Evolutionary conservation across 257 asterid species (phyloP).

Genomic region (Capsicum chinense): DNA sequence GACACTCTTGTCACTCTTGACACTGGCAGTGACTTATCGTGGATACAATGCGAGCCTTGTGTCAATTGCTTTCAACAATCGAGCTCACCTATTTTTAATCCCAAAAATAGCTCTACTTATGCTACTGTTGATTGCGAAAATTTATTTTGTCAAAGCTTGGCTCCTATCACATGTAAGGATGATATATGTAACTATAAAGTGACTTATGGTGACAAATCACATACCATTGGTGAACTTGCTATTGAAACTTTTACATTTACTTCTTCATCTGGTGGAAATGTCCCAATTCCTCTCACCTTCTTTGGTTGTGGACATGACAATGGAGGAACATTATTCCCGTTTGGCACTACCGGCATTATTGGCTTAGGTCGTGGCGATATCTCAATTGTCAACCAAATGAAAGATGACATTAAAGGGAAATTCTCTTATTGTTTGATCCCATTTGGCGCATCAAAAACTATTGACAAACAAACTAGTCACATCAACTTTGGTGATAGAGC

Average conservation of each 20-base stretch:
- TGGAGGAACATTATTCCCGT: slow-evolving; percentile 29
- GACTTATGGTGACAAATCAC: slow-evolving; percentile 36
- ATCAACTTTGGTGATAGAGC: slow-evolving; percentile 45
- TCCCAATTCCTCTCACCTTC: slow-evolving; percentile 27
- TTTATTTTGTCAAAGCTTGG: too few species aligned
- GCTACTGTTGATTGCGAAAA: too few species aligned
- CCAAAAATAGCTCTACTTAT: slow-evolving; percentile 33
- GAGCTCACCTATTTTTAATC: slow-evolving; percentile 21
- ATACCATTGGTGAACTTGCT: slow-evolving; percentile 33
- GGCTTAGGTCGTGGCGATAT: slow-evolving; percentile 46
- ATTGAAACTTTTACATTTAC: slow-evolving; percentile 44
- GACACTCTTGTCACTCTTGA: slow-evolving; percentile 31
- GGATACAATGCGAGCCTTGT: slow-evolving; percentile 44
- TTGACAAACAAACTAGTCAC: slow-evolving; percentile 29
- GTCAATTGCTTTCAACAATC: slow-evolving; percentile 25
- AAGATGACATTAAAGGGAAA: slow-evolving; percentile 27
- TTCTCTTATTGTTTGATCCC: slow-evolving; percentile 52
- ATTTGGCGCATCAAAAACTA: neutral
- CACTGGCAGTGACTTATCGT: slow-evolving; percentile 37
- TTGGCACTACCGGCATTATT: slow-evolving; percentile 40
- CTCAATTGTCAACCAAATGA: slow-evolving; percentile 44
- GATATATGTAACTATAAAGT: slow-evolving; percentile 5
- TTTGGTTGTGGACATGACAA: slow-evolving; percentile 44
- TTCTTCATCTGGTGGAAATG: neutral
- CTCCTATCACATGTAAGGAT: neutral